Base-by-base conservation (phyloP, 805 yeast species). In the Cyberlindnera saturnus region DNA sequence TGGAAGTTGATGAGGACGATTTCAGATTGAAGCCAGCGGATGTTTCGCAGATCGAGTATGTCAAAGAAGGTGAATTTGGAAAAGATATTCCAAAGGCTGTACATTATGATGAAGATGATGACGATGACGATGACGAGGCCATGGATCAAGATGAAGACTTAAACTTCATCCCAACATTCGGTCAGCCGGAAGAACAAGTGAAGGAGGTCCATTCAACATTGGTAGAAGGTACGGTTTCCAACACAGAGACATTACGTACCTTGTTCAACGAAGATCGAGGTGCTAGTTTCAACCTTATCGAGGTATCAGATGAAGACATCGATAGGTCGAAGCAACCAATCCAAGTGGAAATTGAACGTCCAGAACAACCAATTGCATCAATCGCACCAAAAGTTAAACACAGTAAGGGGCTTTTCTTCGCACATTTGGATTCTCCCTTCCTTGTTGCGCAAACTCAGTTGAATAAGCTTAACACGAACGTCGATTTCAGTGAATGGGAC, bases 391-490 rank as follows among this genome's bases (percentile, higher is more conserved):
- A 57, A 29, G 63, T 63, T 35, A 61, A 54, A 44, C 69, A 59
- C 50, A 63, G 63, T 33, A 56, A 65, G 38, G 40, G 40, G 2
- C 66, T 89, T 31, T 90, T 91, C 62, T 91, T 95, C 74, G 67
- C 82, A 2, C 97, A 91, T 60, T 66, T 71, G 11, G 84, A 84
- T 16, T 90, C 97, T 1, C 96, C 96, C 1, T 91, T 87, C 64
- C 67, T 91, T 49, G 77, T 76, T 40, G 82, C 96, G 0, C 98
- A 90, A 64, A 73, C 96, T 0, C 96, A 86, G 60, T 61, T 88
- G 38, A 76, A 75, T 45, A 82, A 79, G 54, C 52, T 84, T 31
- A 56, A 57, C 17, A 65, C 59, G 8, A 50, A 51, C 6, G 61
- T 59, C 4, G 56, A 58, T 13, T 64, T 70, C 17, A 66, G 63